phyloP scores from a whole-genome alignment of 1,284 basidiomycete species.

The Hymenochaete sp. region DNA sequence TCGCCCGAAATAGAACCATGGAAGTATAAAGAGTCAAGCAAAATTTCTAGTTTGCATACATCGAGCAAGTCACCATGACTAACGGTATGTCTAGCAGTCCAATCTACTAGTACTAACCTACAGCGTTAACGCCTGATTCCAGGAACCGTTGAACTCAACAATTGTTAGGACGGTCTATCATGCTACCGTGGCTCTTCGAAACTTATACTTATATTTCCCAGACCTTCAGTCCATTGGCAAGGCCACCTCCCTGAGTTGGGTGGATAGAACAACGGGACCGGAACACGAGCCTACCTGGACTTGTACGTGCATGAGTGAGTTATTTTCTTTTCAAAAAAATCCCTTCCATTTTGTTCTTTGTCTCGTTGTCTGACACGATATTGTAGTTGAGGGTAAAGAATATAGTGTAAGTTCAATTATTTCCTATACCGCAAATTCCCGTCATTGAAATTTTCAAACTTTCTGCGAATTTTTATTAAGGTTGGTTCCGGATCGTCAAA shows the following conservation, averaged over 20 bases:
- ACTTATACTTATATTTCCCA: not conserved
- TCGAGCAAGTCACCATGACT: no score
- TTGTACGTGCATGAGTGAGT: slow-evolving; percentile 15
- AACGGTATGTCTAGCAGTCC: slow-evolving; percentile 3
- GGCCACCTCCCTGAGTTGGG: slow-evolving; percentile 12
- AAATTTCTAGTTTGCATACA: no score
- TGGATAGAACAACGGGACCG: slow-evolving; percentile 9
- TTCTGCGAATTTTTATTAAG: slow-evolving; percentile 4
- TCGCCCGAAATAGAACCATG: no score
- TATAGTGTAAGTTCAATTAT: slow-evolving; percentile 9
- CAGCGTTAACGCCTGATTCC: not conserved
- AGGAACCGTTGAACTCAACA: slow-evolving; percentile 17
- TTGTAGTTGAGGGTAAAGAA: slow-evolving; percentile 11
- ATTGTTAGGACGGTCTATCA: slow-evolving; percentile 8
- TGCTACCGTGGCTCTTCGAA: not conserved
- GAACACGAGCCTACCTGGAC: slow-evolving; percentile 14
- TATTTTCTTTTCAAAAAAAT: not conserved
- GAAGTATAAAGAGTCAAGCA: no score
- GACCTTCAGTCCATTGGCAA: slow-evolving; percentile 5
- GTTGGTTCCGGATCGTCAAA: slow-evolving; percentile 10
- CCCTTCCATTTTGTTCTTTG: not conserved
- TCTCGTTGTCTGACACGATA: no score
- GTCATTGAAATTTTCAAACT: not conserved
- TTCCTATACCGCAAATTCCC: not conserved
- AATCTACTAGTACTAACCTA: no score